Percentiles rank a stretch among this genome's conserved stretches.
Conservation (phyloP, 192 early-diverging fungal species). For the Globomyces pollinis-pini region DNA sequence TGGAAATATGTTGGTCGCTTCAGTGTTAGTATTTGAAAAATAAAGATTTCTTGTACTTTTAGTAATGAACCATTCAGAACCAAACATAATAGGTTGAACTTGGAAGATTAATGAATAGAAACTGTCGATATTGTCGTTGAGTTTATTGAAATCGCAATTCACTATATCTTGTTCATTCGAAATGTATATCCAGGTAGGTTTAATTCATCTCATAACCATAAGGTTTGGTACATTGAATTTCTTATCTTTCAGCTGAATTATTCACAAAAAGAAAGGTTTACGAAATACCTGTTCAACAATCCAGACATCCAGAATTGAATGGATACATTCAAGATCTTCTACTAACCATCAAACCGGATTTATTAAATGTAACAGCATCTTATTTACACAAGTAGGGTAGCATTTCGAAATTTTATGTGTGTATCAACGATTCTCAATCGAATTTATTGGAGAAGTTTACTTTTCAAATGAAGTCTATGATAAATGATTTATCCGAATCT, state of each 20-base stretch:
- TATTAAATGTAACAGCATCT: slow-evolving; percentile 16
- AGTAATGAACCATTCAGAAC: too few relatives aligned
- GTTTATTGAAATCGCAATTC: slow-evolving; percentile 37
- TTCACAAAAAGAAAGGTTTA: slow-evolving; percentile 24
- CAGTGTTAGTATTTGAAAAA: too few relatives aligned
- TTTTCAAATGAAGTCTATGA: slow-evolving; percentile 20
- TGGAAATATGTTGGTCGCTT: too few relatives aligned
- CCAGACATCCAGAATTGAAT: slow-evolving; percentile 33
- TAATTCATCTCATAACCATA: background rate
- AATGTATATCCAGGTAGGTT: slow-evolving; percentile 30
- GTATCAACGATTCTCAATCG: slow-evolving; percentile 16
- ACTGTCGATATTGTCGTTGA: slow-evolving; percentile 24
- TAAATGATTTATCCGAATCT: slow-evolving; percentile 17
- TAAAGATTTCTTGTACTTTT: too few relatives aligned
- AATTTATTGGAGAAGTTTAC: slow-evolving; percentile 29
- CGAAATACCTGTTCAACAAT: slow-evolving; percentile 22
- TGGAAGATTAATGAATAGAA: too few relatives aligned
- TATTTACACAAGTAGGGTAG: slow-evolving; percentile 13
- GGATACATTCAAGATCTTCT: slow-evolving; percentile 36
- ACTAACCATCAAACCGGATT: slow-evolving; percentile 21
- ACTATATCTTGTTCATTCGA: slow-evolving; percentile 30
- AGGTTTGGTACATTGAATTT: background rate
- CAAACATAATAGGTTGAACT: too few relatives aligned
- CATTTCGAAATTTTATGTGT: slow-evolving; percentile 22
- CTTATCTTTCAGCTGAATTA: slow-evolving; percentile 8